Evolutionary conservation across 2,329 filamentous ascomycete genomes (phyloP), one percentile per base, ranked within the genome.

Genomic region (Xylariaceae sp.): DNA sequence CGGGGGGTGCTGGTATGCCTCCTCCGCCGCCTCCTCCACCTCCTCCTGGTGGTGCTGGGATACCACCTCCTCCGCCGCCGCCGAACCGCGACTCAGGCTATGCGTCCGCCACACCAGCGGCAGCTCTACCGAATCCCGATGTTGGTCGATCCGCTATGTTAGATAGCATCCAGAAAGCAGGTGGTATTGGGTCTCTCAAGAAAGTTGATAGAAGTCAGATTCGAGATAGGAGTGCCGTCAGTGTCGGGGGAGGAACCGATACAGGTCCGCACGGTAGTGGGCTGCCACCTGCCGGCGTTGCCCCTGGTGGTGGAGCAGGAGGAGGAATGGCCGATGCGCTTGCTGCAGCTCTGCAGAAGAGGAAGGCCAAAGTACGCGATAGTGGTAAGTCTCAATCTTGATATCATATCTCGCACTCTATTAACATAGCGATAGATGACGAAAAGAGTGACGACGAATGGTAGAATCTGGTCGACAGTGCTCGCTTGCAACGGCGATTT

Each of bases 341-440:
- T 54, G 87, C 87, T 45, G 84, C 81, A 45, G 86, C 85, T 43
- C 66, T 90, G 55, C 80, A 84, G 59, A 86, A 87, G 68, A 78
- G 91, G 64, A 96, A 96, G 73, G 81, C 89, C 65, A 95, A 95
- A 74, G 91, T 96, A 62, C 88, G 87, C 68, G 85, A 87, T 63
- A 95, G 88, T 74, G 91, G 91, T 96, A 80, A 81, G 87, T 84
- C 43, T 44, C 37, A 38, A 19, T 15, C 8, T 38, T 38, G 15
- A 7, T 55, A 18, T 16, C 34, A 16, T 28, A 9, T 2, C 19
- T n/a, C 4, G 15, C 6, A 32, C 30, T 13, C 7, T 45, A 38
- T 17, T 35, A 19, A 35, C 33, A 17, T 7, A 6, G 8, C 18
- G 15, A 26, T 51, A 89, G 86, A 90, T 69, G 85, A 89, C 53